These are phyloP conservation scores for Flueggea neowawraea DNA, from an alignment of 441 rosid genomes.

Conservation along the genomic window DNA sequence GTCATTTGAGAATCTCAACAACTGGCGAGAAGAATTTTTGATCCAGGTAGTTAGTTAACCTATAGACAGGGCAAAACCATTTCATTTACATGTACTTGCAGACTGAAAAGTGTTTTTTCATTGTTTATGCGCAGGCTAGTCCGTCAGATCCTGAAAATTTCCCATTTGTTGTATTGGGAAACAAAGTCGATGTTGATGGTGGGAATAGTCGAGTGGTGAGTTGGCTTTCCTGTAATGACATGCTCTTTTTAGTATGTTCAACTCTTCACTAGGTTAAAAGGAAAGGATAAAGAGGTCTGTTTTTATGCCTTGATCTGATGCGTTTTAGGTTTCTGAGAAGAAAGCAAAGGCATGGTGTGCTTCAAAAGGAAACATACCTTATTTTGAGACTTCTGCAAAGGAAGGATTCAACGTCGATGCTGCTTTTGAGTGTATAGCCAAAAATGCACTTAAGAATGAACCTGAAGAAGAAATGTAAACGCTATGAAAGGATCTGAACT, in stretches of 20 bases:
- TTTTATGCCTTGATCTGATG: conserved; percentile 1
- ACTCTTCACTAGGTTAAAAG: not conserved
- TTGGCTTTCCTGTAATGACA: conserved; percentile 30
- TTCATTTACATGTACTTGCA: not conserved
- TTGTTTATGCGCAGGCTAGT: conserved; percentile 60
- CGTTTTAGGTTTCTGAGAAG: conserved; percentile 64
- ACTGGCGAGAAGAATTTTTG: conserved; percentile 88
- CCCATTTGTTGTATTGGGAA: conserved; percentile 85
- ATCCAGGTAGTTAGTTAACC: conserved; percentile 47
- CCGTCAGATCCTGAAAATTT: conserved; percentile 89
- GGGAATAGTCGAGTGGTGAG: conserved; percentile 75
- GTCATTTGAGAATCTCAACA: conserved; percentile 81
- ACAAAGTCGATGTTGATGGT: conserved; percentile 72
- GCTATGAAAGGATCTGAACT: not conserved
- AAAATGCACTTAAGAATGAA: conserved; percentile 72
- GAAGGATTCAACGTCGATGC: conserved; percentile 81
- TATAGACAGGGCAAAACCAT: not conserved
- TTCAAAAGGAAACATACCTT: conserved; percentile 71
- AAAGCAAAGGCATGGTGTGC: conserved; percentile 86
- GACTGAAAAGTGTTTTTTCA: conserved; percentile 8
- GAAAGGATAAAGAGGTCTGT: not conserved
- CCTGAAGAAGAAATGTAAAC: conserved; percentile 83
- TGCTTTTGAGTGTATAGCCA: conserved; percentile 70
- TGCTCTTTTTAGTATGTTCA: conserved; percentile 2
- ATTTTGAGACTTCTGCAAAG: conserved; percentile 79